phyloP scores from a whole-genome alignment of 2,329 filamentous ascomycete genomes.

The Botrytis deweyae region DNA sequence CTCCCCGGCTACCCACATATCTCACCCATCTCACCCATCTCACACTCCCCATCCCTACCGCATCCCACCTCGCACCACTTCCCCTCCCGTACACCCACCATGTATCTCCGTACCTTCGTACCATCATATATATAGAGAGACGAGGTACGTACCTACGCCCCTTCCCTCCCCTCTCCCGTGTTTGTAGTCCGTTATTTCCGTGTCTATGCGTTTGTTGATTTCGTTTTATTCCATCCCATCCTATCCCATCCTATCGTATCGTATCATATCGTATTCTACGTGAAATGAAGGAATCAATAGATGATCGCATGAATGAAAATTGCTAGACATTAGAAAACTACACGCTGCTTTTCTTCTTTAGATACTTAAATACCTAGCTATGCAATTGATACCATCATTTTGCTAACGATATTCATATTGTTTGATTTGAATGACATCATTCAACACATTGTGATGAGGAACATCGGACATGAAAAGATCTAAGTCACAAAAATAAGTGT shows the following conservation, averaged over 20 bases:
- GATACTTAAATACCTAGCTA: neutral
- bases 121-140: slow-evolving; percentile 16
- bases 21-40: neutral
- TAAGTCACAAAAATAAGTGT: too few relatives aligned
- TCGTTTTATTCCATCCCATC: too few relatives aligned
- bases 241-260: neutral
- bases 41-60: neutral
- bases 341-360: too few relatives aligned
- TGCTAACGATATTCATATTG: neutral
- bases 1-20: neutral
- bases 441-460: neutral
- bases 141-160: slow-evolving; percentile 15
- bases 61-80: neutral
- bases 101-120: neutral
- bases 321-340: neutral
- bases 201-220: too few relatives aligned
- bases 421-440: neutral
- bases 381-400: neutral
- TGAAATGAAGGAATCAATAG: neutral
- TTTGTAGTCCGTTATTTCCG: neutral
- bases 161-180: neutral
- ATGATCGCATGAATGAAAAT: neutral
- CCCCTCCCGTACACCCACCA: neutral
- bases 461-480: too few relatives aligned
- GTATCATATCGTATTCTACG: neutral